Evolutionary conservation across 169 alveolate species (phyloP), one percentile per base, ranked within the genome.

Genomic region (Sarcocystis neurona): DNA sequence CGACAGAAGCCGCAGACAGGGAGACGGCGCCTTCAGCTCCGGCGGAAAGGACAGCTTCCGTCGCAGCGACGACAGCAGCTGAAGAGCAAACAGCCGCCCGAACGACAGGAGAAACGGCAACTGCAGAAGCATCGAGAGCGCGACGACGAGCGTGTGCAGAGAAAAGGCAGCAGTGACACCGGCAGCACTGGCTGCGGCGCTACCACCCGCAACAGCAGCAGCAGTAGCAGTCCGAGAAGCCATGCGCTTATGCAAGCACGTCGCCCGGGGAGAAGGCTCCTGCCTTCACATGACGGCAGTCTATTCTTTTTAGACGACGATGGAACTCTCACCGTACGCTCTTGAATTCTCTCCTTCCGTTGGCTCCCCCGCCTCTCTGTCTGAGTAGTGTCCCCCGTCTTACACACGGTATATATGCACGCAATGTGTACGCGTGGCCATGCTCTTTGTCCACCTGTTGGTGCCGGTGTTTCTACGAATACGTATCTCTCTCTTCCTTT

Each of bases 241-340:
- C 70, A 41, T 0, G 30, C 0, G 27, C 53, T 6, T 6, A 72
- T n/a, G 66, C 10, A 66, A 8, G 74, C 86, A 20, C 32, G 72
- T 20, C 86, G 86, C 60, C 56, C 72, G 58, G 84, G 90, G 60
- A 48, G 82, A 5, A 37, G 90, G 20, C 77, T 85, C 30, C 74
- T 85, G 56, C 90, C 90, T 4, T 84, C 84, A 39, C 78, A 85
- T 44, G 90, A 85, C 75, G 90, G 90, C 32, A 70, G 90, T 20
- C 84, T 85, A 10, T 85, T 66, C 74, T 50, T 85, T 23, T 56
- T 85, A 27, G 90, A 85, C 41, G 84, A 78, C 58, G 90, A 85
- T 32, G 90, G 90, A 30, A 53, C 90, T 8, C 56, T 85, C 60
- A 79, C 78, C 74, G 86, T 78, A 15, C n/a, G 86, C 18, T 39